Conservation (phyloP, 805 yeast genomes). For the Saccharomycopsis olivae region DNA sequence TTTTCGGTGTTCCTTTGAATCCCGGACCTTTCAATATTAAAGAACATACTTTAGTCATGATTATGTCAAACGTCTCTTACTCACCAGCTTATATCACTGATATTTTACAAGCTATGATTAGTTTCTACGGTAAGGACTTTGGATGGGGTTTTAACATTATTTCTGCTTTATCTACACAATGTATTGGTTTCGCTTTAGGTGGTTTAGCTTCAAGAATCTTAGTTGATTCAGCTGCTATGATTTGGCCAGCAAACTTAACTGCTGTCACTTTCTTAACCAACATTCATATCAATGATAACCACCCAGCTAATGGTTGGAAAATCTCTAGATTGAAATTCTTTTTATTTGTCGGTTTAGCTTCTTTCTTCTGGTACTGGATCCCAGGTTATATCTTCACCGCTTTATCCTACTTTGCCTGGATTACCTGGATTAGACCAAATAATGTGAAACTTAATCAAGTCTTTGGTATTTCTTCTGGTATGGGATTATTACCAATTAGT, state of each 20-base stretch:
- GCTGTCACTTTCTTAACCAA: slow-evolving; percentile 35
- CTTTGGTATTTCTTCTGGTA: slow-evolving; percentile 38
- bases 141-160: slow-evolving; percentile 42
- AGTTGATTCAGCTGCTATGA: slow-evolving; percentile 37
- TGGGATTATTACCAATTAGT: slow-evolving; percentile 44
- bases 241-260: slow-evolving; percentile 46
- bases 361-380: slow-evolving; percentile 37
- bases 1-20: slow-evolving; percentile 32
- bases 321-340: slow-evolving; percentile 27
- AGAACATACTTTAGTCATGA: slow-evolving; percentile 54
- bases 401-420: slow-evolving; percentile 40
- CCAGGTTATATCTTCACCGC: slow-evolving; percentile 35
- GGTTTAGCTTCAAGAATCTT: slow-evolving; percentile 48
- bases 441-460: slow-evolving; percentile 37
- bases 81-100: slow-evolving; percentile 28
- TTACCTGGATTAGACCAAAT: slow-evolving; percentile 45
- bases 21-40: slow-evolving; percentile 57
- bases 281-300: slow-evolving; percentile 30
- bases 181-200: slow-evolving; percentile 58
- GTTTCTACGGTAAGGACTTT: slow-evolving; percentile 22
- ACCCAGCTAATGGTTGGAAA: slow-evolving; percentile 25
- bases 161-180: slow-evolving; percentile 43
- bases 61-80: slow-evolving; percentile 29
- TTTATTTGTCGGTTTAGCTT: slow-evolving; percentile 25
- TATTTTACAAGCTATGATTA: slow-evolving; percentile 22